phyloP scores from a whole-genome alignment of 2,329 filamentous ascomycete genomes.

The Fusarium falciforme region DNA sequence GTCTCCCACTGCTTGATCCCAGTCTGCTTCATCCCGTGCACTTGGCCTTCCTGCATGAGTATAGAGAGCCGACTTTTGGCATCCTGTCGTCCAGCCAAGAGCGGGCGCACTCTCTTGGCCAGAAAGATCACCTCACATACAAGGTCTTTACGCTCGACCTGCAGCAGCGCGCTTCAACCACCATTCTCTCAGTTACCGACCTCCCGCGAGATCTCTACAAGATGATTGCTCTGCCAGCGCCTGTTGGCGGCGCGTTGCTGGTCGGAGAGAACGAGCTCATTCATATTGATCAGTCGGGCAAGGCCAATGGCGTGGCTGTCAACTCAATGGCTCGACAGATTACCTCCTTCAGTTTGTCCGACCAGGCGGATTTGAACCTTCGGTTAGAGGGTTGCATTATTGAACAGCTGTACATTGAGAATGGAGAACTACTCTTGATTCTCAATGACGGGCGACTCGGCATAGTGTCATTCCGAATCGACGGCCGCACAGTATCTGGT shows the following conservation, averaged over 20 bases:
- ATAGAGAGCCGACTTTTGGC: conserved; percentile 96
- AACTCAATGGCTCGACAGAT: conserved; percentile 88
- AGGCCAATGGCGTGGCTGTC: conserved; percentile 90
- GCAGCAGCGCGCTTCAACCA: conserved; percentile 92
- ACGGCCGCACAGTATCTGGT: conserved; percentile 91
- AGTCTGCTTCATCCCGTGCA: conserved; percentile 89
- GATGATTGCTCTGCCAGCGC: conserved; percentile 84
- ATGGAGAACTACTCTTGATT: conserved; percentile 86
- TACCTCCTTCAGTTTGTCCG: conserved; percentile 85
- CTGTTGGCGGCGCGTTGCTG: conserved; percentile 88
- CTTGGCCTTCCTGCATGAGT: conserved; percentile 94
- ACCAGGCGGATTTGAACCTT: conserved; percentile 84
- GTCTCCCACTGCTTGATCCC: conserved; percentile 88
- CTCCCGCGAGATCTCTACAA: conserved; percentile 89
- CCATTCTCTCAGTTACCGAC: conserved; percentile 85
- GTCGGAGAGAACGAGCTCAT: conserved; percentile 91
- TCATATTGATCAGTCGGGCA: conserved; percentile 95
- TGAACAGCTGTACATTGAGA: conserved; percentile 79
- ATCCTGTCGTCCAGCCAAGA: conserved; percentile 84
- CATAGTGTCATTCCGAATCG: conserved; percentile 84
- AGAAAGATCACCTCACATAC: conserved; percentile 88
- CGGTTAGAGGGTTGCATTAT: conserved; percentile 85
- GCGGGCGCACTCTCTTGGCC: conserved; percentile 81
- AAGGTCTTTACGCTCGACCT: conserved; percentile 96
- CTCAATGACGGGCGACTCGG: conserved; percentile 80